These are phyloP conservation scores for Dalbergia cochinchinensis DNA, from an alignment of 306 rosid genomes.

Conservation along the genomic window DNA sequence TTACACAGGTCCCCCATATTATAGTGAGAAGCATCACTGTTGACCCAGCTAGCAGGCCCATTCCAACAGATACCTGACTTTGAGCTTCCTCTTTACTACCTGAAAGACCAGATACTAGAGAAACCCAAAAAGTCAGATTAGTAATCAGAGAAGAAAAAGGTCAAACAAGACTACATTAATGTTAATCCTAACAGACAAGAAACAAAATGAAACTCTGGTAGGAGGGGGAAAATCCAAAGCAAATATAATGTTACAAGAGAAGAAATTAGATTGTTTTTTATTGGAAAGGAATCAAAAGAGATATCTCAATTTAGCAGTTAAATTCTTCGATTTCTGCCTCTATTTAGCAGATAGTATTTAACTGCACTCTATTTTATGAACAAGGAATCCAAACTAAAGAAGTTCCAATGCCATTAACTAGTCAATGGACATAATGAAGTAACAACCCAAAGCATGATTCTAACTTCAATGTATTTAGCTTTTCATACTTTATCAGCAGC, in stretches of 20 bases:
- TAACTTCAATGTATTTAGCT: too few species aligned
- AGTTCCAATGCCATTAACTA: too few species aligned
- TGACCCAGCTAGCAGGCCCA: conserved; percentile 85
- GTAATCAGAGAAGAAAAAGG: not conserved
- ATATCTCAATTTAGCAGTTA: not conserved
- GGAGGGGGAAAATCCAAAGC: not conserved
- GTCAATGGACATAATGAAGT: too few species aligned
- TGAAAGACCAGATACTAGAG: conserved; percentile 73
- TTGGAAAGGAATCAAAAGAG: not conserved
- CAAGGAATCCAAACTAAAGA: too few species aligned
- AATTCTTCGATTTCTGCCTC: not conserved
- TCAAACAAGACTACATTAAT: not conserved
- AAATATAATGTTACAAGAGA: conserved; percentile 7
- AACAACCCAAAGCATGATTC: too few species aligned
- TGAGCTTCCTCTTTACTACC: conserved; percentile 72
- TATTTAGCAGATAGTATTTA: not conserved
- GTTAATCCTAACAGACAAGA: not conserved
- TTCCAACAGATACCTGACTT: conserved; percentile 79
- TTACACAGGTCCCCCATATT: conserved; percentile 73
- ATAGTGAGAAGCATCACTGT: conserved; percentile 76
- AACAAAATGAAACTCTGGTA: not conserved
- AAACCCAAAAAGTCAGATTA: conserved; percentile 34
- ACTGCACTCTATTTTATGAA: not conserved
- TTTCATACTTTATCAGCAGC: too few species aligned
- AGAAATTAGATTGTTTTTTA: not conserved